These are phyloP conservation scores for Penicillium coffeae DNA, from an alignment of 495 filamentous ascomycete genomes.

Conservation along the genomic window DNA sequence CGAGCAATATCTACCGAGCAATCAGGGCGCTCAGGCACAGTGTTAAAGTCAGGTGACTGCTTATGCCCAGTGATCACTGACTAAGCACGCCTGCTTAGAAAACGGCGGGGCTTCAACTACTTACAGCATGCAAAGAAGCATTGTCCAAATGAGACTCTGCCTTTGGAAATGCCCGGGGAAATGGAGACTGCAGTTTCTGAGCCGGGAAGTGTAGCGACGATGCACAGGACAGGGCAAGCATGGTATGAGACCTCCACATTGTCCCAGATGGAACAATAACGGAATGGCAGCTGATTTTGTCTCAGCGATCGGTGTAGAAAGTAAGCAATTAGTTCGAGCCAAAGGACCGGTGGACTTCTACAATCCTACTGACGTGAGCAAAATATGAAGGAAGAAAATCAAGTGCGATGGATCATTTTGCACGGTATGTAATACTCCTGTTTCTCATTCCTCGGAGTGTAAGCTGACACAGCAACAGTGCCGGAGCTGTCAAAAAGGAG, in stretches of 20 bases:
- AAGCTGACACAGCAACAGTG: conserved; percentile 1
- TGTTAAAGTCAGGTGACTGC: no score
- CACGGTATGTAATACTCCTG: conserved; percentile 2
- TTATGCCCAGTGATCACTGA: no score
- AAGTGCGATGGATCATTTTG: conserved; percentile 10
- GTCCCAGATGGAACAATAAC: background rate
- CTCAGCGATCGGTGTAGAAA: conserved; percentile 5
- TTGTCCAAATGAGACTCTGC: no score
- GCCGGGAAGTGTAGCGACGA: no score
- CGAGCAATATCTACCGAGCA: no score
- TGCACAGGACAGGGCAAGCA: conserved; percentile 1
- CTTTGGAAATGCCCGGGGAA: no score
- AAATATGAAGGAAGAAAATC: conserved; percentile 6
- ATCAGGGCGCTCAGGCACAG: no score
- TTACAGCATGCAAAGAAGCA: no score
- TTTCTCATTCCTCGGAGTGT: background rate
- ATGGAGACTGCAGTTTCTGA: no score
- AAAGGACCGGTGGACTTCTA: no score
- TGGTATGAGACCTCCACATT: conserved; percentile 1
- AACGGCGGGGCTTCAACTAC: no score
- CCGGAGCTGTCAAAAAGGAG: conserved; percentile 6
- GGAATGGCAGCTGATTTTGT: background rate
- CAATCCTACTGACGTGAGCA: background rate
- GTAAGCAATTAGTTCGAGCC: background rate
- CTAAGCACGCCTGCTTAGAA: no score